Conservation (phyloP, 176 grass and related monocot genomes). For the Eremochloa ophiuroides region DNA sequence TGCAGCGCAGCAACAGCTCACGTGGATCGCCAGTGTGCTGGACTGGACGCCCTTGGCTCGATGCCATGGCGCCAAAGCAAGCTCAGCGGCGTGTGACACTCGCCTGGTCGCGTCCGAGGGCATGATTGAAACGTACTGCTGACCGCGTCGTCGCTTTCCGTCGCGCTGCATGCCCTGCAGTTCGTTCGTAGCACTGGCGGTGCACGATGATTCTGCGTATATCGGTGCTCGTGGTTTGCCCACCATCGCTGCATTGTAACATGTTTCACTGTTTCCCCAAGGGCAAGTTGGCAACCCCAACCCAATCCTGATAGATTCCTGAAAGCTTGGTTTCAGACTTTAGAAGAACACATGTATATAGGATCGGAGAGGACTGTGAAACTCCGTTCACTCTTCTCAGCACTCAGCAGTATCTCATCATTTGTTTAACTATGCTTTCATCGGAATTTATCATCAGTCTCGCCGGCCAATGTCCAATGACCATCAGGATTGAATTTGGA, state of each 20-base stretch:
- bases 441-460: background rate
- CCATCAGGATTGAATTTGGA: no score
- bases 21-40: conserved; percentile 35
- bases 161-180: background rate
- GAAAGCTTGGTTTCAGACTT: background rate
- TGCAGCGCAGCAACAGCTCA: conserved; percentile 20
- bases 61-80: conserved; percentile 40
- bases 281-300: background rate
- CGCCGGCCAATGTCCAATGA: background rate
- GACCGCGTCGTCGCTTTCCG: conserved; percentile 7
- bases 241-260: background rate
- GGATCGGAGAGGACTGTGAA: background rate
- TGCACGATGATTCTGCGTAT: background rate
- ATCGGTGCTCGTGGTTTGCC: background rate
- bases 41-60: conserved; percentile 11
- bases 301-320: background rate
- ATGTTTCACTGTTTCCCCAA: background rate
- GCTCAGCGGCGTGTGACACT: conserved; percentile 42
- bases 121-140: conserved; percentile 30
- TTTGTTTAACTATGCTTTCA: background rate
- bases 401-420: no score
- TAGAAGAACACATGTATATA: no score
- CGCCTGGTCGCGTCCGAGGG: conserved; percentile 29
- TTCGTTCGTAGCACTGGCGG: background rate
- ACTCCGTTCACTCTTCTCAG: no score